phyloP scores from a whole-genome alignment of 441 rosid genomes.

The Erysimum pusillum region DNA sequence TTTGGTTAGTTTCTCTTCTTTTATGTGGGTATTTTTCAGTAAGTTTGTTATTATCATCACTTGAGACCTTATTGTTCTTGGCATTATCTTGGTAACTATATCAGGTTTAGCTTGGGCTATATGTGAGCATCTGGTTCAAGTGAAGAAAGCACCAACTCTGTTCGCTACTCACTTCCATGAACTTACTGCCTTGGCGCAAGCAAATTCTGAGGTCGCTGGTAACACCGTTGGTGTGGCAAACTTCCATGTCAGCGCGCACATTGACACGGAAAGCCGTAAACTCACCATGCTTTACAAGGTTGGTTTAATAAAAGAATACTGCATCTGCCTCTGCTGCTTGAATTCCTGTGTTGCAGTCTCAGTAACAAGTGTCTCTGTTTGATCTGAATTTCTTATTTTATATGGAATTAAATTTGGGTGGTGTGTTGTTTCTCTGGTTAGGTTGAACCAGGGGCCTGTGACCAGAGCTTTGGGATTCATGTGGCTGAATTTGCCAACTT shows the following conservation, averaged over 20 bases:
- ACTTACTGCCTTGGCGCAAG: constrained; percentile 88
- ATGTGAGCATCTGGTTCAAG: constrained; percentile 94
- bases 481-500: constrained; percentile 99
- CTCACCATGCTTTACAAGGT: constrained; percentile 99
- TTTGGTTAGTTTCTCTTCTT: constrained; percentile 69
- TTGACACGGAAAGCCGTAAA: constrained; percentile 84
- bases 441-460: constrained; percentile 98
- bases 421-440: constrained; percentile 37
- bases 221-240: constrained; percentile 85
- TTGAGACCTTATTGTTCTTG: neutral
- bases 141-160: constrained; percentile 88
- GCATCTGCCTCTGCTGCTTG: constrained; percentile 10
- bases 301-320: constrained; percentile 18
- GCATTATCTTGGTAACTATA: constrained; percentile 24
- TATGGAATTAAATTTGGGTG: neutral
- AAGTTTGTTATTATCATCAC: constrained; percentile 10
- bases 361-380: constrained; percentile 18
- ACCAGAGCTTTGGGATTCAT: constrained; percentile 99
- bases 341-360: neutral
- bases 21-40: constrained; percentile 20
- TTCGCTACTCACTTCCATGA: constrained; percentile 99
- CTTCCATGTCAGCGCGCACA: constrained; percentile 98
- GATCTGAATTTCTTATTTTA: constrained; percentile 1
- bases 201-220: constrained; percentile 54
- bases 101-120: constrained; percentile 99